Base-by-base conservation (phyloP, 208 protist genomes). In the Novymonas esmeraldas region DNA sequence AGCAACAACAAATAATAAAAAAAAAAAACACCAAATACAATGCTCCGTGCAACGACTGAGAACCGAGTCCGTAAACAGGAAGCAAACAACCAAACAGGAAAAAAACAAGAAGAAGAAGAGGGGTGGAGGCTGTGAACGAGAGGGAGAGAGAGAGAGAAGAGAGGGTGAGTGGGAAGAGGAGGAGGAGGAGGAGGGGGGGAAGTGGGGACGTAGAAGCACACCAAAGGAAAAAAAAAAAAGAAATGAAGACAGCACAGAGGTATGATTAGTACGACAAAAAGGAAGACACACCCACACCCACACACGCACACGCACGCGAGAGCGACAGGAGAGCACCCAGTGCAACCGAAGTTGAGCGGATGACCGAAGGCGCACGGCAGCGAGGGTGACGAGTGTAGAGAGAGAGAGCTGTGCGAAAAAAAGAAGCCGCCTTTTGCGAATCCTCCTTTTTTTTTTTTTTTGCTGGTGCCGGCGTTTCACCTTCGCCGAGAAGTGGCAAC, bases 61-160 rank as follows among this genome's bases (percentile, higher is more conserved):
- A n/a, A n/a, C n/a, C n/a, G n/a, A n/a, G 38, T 4, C 6, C 22
- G 50, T 39, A 52, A 62, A 38, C 44, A 1, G 38, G 14, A 36
- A 11, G 31, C 13, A 65, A 61, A 56, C 54, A 55, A 46, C 22
- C 58, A 52, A 55, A 69, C 29, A 69, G 39, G 38, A 65, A 61
- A 5, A 60, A 52, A 42, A 61, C 6, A 67, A 45, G 38, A 48
- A 57, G 39, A 61, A 28, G 5, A 49, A 52, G n/a, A 44, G 11
- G 22, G 28, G 28, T 24, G 6, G n/a, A 7, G 1, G 3, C 28
- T 29, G 5, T 54, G 6, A 48, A 20, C 18, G 6, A 16, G 22
- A 48, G 16, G 22, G 16, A 48, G 44, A n/a, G 42, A 48, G 16
- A 24, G 48, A 54, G 48, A 18, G 38, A 34, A 28, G 55, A 61